Evolutionary conservation across 768 basidiomycete species (phyloP).

Genomic region (Phanerodontia chrysosporium): DNA sequence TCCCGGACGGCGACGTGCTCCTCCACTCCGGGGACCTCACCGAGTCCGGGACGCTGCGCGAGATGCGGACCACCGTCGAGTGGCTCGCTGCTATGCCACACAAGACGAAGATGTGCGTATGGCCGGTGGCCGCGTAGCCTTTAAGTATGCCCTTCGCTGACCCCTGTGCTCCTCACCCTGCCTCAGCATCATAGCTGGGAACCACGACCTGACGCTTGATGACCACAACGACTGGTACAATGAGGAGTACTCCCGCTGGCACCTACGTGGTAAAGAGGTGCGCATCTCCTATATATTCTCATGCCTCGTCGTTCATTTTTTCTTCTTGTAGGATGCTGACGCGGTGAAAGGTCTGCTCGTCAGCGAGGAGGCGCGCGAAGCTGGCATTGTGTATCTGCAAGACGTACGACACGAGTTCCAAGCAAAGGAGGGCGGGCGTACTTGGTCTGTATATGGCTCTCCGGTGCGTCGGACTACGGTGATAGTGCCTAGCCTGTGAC

Average conservation of each 20-base stretch:
- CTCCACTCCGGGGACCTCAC: conserved; percentile 65
- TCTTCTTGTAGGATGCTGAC: conserved; percentile 16
- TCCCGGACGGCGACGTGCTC: conserved; percentile 56
- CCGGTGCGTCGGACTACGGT: conserved; percentile 50
- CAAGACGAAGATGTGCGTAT: conserved; percentile 51
- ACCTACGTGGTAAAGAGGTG: conserved; percentile 7
- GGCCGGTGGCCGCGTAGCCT: not conserved
- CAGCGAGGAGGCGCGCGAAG: conserved; percentile 29
- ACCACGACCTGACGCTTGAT: conserved; percentile 50
- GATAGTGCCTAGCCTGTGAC: not conserved
- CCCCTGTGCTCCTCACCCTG: not conserved
- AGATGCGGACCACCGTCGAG: conserved; percentile 47
- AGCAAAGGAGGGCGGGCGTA: conserved; percentile 27
- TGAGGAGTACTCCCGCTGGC: conserved; percentile 11
- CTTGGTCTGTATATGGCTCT: conserved; percentile 65
- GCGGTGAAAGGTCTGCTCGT: conserved; percentile 24
- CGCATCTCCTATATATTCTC: not conserved
- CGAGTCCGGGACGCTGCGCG: conserved; percentile 38
- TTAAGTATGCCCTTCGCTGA: not conserved
- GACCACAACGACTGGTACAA: conserved; percentile 23
- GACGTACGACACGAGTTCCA: conserved; percentile 38
- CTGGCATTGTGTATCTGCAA: conserved; percentile 56
- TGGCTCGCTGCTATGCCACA: conserved; percentile 60
- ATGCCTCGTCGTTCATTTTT: too few relatives aligned
- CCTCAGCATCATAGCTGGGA: conserved; percentile 62